Evolutionary conservation across 345 rosid genomes (phyloP), one percentile per base, ranked within the genome.

Genomic region (Populus pruinosa): DNA sequence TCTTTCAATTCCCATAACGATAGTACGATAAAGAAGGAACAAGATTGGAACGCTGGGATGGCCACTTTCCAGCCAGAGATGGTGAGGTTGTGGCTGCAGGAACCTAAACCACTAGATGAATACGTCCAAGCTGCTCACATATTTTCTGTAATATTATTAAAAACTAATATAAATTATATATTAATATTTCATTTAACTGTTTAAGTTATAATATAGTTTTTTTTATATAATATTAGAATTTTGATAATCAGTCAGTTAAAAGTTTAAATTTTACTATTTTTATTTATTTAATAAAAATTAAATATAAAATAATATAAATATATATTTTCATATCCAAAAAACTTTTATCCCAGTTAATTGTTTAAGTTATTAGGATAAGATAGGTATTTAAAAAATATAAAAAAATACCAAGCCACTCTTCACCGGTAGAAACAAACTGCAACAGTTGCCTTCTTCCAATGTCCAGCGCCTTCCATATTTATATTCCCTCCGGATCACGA

Each of bases 81-180:
- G 1, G 23, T 18, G 0, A 5, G 7, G 53, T 62, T 17, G 23
- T 49, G 72, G 38, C 0, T 65, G 71, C 17, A 16, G 21, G 39
- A 44, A n/a, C 76, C 77, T 21, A 25, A 36, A 44, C 80, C 78
- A 77, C 65, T 18, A 23, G 59, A 53, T 53, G 59, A 39, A 72
- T 39, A 73, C 36, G 1, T 73, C 76, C 69, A 62, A 55, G 59
- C 5, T 39, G 13, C 20, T 2, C 75, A 72, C 67, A 72, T 72
- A 12, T 72, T 18, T 18, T 13, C 14, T 18, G 27, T 25, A 25
- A 25, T 31, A 1, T 2, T 31, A 31, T 31, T 31, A 31, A 2
- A 31, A 31, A 25, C 0, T 3, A 31, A 31, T 31, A 31, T 31
- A 31, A 31, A 31, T 31, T 31, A 31, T 31, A 31, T 31, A 0